Evolutionary conservation across 2,329 filamentous ascomycete genomes (phyloP).

Genomic region (Camptophora hylomeconis): DNA sequence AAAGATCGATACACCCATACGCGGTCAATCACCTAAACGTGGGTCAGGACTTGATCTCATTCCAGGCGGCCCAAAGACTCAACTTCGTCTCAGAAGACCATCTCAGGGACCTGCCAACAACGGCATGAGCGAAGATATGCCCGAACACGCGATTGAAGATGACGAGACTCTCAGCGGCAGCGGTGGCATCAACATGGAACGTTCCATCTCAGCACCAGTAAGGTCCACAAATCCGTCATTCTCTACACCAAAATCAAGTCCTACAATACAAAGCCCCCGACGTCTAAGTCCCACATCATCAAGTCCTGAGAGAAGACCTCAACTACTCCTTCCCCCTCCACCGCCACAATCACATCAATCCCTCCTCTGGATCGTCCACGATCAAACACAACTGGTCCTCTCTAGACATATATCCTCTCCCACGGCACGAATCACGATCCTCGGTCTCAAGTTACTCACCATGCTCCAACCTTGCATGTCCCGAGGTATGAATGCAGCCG

Average conservation of each 20-base stretch:
- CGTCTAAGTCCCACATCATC: too few species aligned
- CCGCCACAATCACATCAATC: conserved; percentile 1
- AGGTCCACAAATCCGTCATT: too few species aligned
- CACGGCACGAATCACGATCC: conserved; percentile 7
- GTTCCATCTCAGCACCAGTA: too few species aligned
- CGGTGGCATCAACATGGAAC: conserved; percentile 2
- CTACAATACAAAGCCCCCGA: conserved; percentile 5
- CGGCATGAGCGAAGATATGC: conserved; percentile 1
- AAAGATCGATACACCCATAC: conserved; percentile 12
- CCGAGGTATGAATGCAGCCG: conserved; percentile 11
- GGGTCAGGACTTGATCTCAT: conserved; percentile 1
- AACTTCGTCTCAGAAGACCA: too few species aligned
- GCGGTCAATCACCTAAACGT: conserved; percentile 9
- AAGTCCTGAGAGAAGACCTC: conserved; percentile 4
- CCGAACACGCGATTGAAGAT: conserved; percentile 2
- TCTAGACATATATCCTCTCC: conserved; percentile 6
- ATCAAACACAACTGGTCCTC: not conserved
- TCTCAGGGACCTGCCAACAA: too few species aligned
- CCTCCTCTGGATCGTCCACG: too few species aligned
- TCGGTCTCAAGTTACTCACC: conserved; percentile 13
- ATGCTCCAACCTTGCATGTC: conserved; percentile 14
- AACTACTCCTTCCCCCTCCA: conserved; percentile 12
- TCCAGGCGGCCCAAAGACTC: too few species aligned
- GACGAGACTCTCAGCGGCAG: conserved; percentile 5
- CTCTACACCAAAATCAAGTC: conserved; percentile 3